Conservation (phyloP, 1,284 basidiomycete genomes). For the Cerrena zonata region DNA sequence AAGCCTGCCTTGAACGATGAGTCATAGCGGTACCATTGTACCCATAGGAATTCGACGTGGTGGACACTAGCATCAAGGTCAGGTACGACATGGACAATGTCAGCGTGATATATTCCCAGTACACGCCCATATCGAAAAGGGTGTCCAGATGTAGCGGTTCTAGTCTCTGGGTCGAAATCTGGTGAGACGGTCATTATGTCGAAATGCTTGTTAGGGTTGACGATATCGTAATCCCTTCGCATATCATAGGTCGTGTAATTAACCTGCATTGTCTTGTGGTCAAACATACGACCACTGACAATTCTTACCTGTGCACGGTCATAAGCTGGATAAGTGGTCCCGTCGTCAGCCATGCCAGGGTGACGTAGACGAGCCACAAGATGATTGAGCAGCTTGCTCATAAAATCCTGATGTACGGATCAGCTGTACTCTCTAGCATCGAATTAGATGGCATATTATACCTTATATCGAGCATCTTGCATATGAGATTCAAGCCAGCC, state of each 20-base stretch:
- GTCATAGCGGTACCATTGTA: conserved; percentile 23
- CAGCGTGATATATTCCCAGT: conserved; percentile 1
- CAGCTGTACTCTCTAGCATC: background rate
- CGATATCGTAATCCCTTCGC: conserved; percentile 23
- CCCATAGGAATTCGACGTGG: conserved; percentile 25
- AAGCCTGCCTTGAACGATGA: conserved; percentile 10
- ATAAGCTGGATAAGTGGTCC: background rate
- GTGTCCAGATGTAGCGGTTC: background rate
- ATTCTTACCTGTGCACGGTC: conserved; percentile 5
- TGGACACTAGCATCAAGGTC: background rate
- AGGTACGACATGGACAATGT: background rate
- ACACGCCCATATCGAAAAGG: conserved; percentile 2
- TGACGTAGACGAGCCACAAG: background rate
- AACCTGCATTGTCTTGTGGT: conserved; percentile 17
- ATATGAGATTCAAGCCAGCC: background rate
- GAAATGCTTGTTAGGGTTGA: conserved; percentile 24
- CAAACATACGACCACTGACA: conserved; percentile 15
- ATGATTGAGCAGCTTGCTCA: background rate
- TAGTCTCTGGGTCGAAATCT: too few species aligned
- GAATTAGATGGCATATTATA: background rate
- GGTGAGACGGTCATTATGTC: conserved; percentile 1
- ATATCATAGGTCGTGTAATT: conserved; percentile 28
- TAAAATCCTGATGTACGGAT: background rate
- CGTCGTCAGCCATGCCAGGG: background rate
- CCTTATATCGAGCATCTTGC: too few species aligned